phyloP scores from a whole-genome alignment of 2,329 filamentous ascomycete genomes.

The Daldinia sp. region DNA sequence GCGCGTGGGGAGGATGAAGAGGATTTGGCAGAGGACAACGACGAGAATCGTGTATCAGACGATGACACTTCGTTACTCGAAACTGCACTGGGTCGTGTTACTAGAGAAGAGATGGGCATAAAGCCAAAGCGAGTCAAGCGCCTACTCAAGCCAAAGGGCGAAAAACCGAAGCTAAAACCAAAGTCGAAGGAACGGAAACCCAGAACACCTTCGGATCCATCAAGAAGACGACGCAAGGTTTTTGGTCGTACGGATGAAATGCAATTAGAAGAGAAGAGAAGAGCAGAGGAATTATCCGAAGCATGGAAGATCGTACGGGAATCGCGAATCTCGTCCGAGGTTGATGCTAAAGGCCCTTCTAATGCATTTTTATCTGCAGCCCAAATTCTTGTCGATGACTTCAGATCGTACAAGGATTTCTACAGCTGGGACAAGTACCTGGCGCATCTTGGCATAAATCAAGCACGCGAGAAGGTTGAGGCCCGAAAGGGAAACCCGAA shows the following conservation, averaged over 20 bases:
- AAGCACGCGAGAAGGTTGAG: constrained; percentile 45
- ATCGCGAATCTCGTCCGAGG: constrained; percentile 24
- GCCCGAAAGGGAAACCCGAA: constrained; percentile 49
- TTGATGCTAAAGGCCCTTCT: constrained; percentile 53
- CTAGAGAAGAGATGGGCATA: constrained; percentile 37
- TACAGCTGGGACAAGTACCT: constrained; percentile 74
- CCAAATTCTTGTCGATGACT: constrained; percentile 68
- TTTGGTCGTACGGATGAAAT: constrained; percentile 45
- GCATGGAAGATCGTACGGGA: constrained; percentile 53
- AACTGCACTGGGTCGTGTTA: constrained; percentile 33
- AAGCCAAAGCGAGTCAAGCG: constrained; percentile 36
- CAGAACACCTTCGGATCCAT: constrained; percentile 34
- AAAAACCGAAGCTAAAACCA: constrained; percentile 21
- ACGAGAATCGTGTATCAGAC: constrained; percentile 41
- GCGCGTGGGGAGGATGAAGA: constrained; percentile 42
- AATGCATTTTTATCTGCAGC: constrained; percentile 66
- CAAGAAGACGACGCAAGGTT: constrained; percentile 42
- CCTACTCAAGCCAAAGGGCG: constrained; percentile 8
- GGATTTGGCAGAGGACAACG: constrained; percentile 42
- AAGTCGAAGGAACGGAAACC: constrained; percentile 33
- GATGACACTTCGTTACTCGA: constrained; percentile 34
- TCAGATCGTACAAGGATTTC: constrained; percentile 69
- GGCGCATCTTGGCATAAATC: constrained; percentile 60
- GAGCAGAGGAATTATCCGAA: constrained; percentile 45
- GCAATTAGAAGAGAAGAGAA: constrained; percentile 44